Conservation (phyloP, 257 asterid species). For the Salvia splendens region DNA sequence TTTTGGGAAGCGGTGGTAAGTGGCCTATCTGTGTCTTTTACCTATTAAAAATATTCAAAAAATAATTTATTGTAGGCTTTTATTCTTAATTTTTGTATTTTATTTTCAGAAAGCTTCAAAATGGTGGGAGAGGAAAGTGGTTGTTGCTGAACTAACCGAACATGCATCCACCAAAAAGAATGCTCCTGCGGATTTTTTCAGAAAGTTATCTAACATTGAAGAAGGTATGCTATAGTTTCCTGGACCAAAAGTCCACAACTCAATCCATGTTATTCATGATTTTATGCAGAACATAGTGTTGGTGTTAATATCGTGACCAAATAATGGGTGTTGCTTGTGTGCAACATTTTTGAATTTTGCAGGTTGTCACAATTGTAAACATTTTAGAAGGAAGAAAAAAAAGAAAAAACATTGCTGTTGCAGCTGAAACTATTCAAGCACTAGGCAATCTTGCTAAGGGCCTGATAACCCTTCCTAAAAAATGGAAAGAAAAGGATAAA, state of each 20-base stretch:
- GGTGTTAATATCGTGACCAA: constrained; percentile 9
- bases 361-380: constrained; percentile 95
- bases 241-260: background rate
- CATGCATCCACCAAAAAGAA: constrained; percentile 93
- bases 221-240: constrained; percentile 54
- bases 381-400: constrained; percentile 26
- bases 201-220: constrained; percentile 93
- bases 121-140: too few species aligned
- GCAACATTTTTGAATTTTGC: constrained; percentile 38
- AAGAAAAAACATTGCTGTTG: too few species aligned
- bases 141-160: constrained; percentile 92
- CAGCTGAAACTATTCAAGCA: too few species aligned
- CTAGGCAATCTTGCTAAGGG: too few species aligned
- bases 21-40: constrained; percentile 31
- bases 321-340: background rate
- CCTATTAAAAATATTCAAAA: constrained; percentile 28
- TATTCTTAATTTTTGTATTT: too few species aligned
- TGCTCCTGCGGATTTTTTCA: constrained; percentile 91
- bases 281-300: background rate
- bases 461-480: too few species aligned
- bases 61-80: too few species aligned
- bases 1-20: constrained; percentile 99
- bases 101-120: too few species aligned
- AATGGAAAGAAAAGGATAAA: too few species aligned
- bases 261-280: constrained; percentile 9